Conservation (phyloP, 176 grass and related monocot genomes). For the Zoysia japonica region DNA sequence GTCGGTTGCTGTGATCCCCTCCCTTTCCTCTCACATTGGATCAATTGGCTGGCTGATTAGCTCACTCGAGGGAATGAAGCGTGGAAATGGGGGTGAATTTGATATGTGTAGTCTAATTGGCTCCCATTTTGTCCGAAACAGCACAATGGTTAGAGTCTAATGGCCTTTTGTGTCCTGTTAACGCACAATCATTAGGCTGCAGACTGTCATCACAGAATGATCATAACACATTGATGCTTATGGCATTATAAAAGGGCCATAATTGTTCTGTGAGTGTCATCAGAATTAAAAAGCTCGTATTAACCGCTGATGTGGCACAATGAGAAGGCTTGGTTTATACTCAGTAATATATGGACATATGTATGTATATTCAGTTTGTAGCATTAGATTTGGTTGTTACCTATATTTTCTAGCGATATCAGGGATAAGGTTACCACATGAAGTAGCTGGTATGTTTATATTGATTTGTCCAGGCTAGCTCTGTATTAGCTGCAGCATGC, state of each 20-base stretch:
- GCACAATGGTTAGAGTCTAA: neutral
- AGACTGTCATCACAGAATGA: neutral
- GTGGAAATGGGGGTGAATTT: neutral
- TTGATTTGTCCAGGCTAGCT: neutral
- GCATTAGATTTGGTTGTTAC: neutral
- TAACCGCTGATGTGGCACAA: neutral
- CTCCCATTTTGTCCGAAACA: neutral
- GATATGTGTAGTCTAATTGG: constrained; percentile 10
- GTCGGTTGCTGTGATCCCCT: constrained; percentile 17
- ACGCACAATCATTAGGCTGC: neutral
- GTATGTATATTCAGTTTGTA: neutral
- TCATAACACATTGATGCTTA: neutral
- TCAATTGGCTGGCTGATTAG: neutral
- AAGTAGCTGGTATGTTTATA: neutral
- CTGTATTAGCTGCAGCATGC: neutral
- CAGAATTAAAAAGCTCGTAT: neutral
- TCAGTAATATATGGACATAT: neutral
- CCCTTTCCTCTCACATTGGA: neutral
- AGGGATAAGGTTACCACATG: neutral
- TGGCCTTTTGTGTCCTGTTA: neutral
- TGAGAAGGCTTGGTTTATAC: neutral
- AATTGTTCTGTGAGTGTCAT: neutral
- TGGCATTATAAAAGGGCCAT: neutral
- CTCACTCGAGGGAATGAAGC: neutral
- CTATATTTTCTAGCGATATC: neutral